phyloP scores from a whole-genome alignment of 129 eudicot genomes.

The Lactuca saligna region DNA sequence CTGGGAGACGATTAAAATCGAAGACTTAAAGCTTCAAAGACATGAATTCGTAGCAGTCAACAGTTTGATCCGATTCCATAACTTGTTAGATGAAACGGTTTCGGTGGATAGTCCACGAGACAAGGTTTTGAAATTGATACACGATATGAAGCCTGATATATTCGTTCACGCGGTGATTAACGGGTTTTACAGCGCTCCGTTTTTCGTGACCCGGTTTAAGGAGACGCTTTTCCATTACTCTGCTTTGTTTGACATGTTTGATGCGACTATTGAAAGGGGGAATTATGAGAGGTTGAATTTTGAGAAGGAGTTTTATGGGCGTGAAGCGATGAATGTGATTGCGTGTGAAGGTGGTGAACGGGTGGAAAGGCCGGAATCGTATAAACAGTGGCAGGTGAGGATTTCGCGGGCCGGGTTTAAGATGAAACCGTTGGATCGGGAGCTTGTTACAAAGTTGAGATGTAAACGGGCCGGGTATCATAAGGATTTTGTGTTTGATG shows the following conservation, averaged over 20 bases:
- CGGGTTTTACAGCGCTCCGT: slow-evolving; percentile 50
- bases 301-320: slow-evolving; percentile 49
- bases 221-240: slow-evolving; percentile 61
- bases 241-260: slow-evolving; percentile 56
- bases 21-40: slow-evolving; percentile 48
- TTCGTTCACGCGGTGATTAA: slow-evolving; percentile 46
- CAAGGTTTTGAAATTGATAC: slow-evolving; percentile 43
- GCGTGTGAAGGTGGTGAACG: slow-evolving; percentile 57
- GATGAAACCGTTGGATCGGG: slow-evolving; percentile 34
- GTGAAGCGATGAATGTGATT: slow-evolving; percentile 52
- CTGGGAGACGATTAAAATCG: slow-evolving; percentile 52
- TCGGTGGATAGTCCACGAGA: slow-evolving; percentile 44
- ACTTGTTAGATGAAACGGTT: slow-evolving; percentile 47
- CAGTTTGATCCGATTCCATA: slow-evolving; percentile 39
- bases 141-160: slow-evolving; percentile 46
- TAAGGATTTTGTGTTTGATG: slow-evolving; percentile 55
- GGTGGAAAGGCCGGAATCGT: slow-evolving; percentile 55
- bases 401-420: slow-evolving; percentile 48
- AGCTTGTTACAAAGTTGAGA: slow-evolving; percentile 36
- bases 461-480: slow-evolving; percentile 45
- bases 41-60: slow-evolving; percentile 56
- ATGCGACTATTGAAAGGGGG: slow-evolving; percentile 45
- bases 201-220: slow-evolving; percentile 53
- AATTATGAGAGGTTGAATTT: slow-evolving; percentile 39
- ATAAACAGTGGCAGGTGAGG: slow-evolving; percentile 58